Evolutionary conservation across 179 eudicot species (phyloP).

Genomic region (Spinacia oleracea): DNA sequence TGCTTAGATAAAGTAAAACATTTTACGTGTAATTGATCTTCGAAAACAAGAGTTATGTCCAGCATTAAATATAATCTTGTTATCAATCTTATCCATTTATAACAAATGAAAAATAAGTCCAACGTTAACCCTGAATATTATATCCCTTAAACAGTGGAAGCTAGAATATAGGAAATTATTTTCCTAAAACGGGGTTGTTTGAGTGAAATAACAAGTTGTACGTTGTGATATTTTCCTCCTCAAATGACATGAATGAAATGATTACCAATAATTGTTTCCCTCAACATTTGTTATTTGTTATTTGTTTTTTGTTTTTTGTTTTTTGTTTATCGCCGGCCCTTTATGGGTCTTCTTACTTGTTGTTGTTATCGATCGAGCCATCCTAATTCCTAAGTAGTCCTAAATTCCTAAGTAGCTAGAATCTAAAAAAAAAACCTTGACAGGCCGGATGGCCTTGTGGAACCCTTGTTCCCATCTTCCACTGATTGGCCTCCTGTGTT

Average conservation of each 20-base stretch:
- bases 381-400: no score
- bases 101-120: neutral
- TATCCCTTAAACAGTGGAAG: neutral
- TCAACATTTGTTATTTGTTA: no score
- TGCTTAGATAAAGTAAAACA: no score
- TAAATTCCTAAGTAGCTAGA: no score
- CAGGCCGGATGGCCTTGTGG: slow-evolving; percentile 30
- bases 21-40: no score
- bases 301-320: no score
- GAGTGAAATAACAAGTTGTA: neutral
- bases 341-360: neutral
- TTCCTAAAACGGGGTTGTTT: neutral
- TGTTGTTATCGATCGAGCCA: neutral
- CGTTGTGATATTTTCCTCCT: neutral
- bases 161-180: neutral
- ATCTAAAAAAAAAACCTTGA: neutral
- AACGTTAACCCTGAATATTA: neutral
- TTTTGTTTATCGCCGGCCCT: neutral
- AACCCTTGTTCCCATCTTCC: slow-evolving; percentile 7
- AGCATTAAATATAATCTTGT: neutral
- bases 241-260: neutral
- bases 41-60: neutral
- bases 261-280: neutral
- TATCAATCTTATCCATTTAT: neutral
- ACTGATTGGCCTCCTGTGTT: slow-evolving; percentile 25